Conservation (phyloP, 2,329 filamentous ascomycete genomes). For the Cladosporium sp. region DNA sequence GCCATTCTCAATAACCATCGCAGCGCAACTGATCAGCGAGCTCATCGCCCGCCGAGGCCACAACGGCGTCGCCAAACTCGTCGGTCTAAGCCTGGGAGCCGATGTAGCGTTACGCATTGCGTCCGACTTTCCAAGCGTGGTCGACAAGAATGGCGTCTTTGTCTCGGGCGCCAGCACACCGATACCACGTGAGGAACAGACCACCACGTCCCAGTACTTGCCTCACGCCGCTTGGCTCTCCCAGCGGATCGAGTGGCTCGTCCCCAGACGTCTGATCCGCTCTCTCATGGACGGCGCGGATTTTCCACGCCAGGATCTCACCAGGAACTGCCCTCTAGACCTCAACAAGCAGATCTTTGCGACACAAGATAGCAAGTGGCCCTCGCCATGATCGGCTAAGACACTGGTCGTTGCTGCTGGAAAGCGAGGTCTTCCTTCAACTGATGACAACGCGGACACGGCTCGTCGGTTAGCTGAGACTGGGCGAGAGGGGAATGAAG, state of each 20-base stretch:
- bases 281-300: constrained; percentile 27
- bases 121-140: constrained; percentile 24
- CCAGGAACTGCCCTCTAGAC: constrained; percentile 14
- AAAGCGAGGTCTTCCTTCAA: constrained; percentile 29
- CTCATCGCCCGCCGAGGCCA: constrained; percentile 26
- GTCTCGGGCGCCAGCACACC: constrained; percentile 1
- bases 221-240: constrained; percentile 25
- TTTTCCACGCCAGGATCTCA: constrained; percentile 14
- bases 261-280: constrained; percentile 20
- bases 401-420: constrained; percentile 31
- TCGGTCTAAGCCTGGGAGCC: constrained; percentile 32
- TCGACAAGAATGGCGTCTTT: constrained; percentile 17
- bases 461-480: constrained; percentile 26
- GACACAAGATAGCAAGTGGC: constrained; percentile 21
- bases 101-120: constrained; percentile 29
- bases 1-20: constrained; percentile 26
- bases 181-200: background rate
- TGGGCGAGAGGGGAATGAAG: constrained; percentile 23
- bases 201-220: background rate
- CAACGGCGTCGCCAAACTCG: constrained; percentile 26
- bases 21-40: constrained; percentile 25
- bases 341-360: constrained; percentile 22
- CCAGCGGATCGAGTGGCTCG: constrained; percentile 21
- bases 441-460: constrained; percentile 26
- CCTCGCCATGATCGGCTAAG: constrained; percentile 24